Base-by-base conservation (phyloP, 768 basidiomycete genomes). In the Calocybe indica region DNA sequence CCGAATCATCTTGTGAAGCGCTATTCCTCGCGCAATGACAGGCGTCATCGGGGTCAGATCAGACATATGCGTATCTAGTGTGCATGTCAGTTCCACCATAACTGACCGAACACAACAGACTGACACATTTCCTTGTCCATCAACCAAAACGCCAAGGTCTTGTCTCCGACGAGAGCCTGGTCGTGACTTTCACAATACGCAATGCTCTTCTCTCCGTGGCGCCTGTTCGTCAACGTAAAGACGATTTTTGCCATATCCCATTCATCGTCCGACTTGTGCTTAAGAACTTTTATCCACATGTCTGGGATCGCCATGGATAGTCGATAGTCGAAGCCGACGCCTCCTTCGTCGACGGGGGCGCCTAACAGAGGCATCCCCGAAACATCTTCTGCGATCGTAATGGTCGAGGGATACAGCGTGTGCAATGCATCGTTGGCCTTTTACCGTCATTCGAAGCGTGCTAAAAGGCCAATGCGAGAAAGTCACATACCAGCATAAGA, bases 101-200 rank as follows among this genome's bases (percentile, higher is more conserved):
- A 28, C 33, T n/a, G 10, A 15, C n/a, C 37, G n/a, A 39, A 3
- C 47, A 51, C 40, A 45, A 40, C 41, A 13, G 32, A 73, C 82
- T 57, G 74, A 93, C 94, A 97, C 96, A 99, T 99, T 67, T 98
- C 96, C 68, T 95, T 95, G 67, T 99, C 96, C 96, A 99, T 99
- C 49, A 98, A 68, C 96, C 96, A 99, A 68, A 99, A 99, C 3
- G 96, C 96, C 39, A 99, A 60, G 2, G 95, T 98, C 73, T 99
- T 99, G 71, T 99, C 96, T 9, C 96, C 96, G 0, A 99, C 96
- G 29, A 99, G 78, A 10, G 96, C 95, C 63, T 99, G 96, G 66
- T 98, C 95, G 55, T 98, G 96, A 56, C 89, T 92, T 69, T 99
- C 96, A 44, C 86, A 88, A 47, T 92, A 93, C 0, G 92, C 90